Evolutionary conservation across 768 basidiomycete genomes (phyloP), one percentile per base, ranked within the genome.

Genomic region (Mycena floridula): DNA sequence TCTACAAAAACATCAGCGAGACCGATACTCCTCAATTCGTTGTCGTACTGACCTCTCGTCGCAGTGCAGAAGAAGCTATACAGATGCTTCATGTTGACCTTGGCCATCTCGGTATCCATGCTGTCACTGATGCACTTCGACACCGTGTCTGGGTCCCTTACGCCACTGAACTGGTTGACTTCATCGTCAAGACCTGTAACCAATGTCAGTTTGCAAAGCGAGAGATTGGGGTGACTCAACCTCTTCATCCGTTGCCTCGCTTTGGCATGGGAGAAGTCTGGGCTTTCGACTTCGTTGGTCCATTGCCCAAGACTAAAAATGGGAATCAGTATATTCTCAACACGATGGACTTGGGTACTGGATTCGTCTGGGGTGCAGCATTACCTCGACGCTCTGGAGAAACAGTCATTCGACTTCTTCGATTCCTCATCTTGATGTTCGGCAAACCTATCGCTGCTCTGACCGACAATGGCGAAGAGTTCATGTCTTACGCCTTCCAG

Each of bases 381-480:
- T 42, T 46, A 35, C 45, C 32, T 8, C 43, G 24, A 20, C 48
- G 44, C 37, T 52, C 43, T 28, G 37, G 25, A 5, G 40, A 50
- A 42, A 27, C 50, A n/a, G 36, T 51, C 36, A 13, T 52, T 32
- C 6, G 8, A 6, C 42, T 53, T 12, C 21, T 54, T 12, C 45
- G 46, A 15, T n/a, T 23, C 20, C 37, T 52, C 41, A 44, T 56
- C 23, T 27, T 26, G 3, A 40, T 32, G 13, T 44, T 36, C 30
- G 50, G 55, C 15, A 52, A 50, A 49, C 52, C 52, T 1, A 44
- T 40, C 30, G 26, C 55, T 12, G 40, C 50, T 9, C 37, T 56
- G 7, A 52, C 55, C 7, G 52, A 56, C 46, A 54, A 54, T 37
- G 50, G 55, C 26, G 50, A 54, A 32, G 55, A 51, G 37, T 54